Conservation (phyloP, 1,139 yeast genomes). For the Lodderomyces jiufengensis region DNA sequence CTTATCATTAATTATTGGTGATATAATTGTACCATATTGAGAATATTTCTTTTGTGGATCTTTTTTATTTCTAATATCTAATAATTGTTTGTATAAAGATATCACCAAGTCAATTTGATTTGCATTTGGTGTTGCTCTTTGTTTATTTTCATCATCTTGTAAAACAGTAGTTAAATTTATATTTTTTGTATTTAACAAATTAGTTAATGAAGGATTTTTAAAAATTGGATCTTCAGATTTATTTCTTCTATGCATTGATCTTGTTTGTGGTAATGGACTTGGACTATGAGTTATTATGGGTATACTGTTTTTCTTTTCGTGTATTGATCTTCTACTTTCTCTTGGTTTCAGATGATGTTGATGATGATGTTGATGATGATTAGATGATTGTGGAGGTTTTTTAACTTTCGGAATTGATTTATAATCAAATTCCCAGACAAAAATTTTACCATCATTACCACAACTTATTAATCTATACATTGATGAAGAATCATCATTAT, state of each 20-base stretch:
- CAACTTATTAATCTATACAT: slow-evolving; percentile 60
- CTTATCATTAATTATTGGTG: slow-evolving; percentile 38
- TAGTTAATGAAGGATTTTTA: slow-evolving; percentile 10
- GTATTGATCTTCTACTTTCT: slow-evolving; percentile 11
- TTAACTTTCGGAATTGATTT: slow-evolving; percentile 53
- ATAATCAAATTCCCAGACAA: slow-evolving; percentile 74
- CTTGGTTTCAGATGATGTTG: slow-evolving; percentile 6
- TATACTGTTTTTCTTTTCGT: slow-evolving; percentile 12
- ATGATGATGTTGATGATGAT: background rate
- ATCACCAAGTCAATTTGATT: slow-evolving; percentile 22
- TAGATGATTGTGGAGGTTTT: slow-evolving; percentile 6
- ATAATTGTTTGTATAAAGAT: slow-evolving; percentile 34
- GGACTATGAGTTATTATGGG: slow-evolving; percentile 10
- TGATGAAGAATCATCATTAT: slow-evolving; percentile 19
- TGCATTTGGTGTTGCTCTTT: slow-evolving; percentile 1
- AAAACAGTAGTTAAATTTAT: slow-evolving; percentile 14
- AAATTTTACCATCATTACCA: slow-evolving; percentile 67
- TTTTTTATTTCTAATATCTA: slow-evolving; percentile 32
- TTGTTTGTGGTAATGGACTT: slow-evolving; percentile 10
- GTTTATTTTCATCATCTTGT: slow-evolving; percentile 3
- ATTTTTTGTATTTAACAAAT: slow-evolving; percentile 9
- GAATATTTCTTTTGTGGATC: slow-evolving; percentile 18
- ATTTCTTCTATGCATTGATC: slow-evolving; percentile 5
- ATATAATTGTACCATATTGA: slow-evolving; percentile 26
- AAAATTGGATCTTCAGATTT: slow-evolving; percentile 8